phyloP scores from a whole-genome alignment of 495 filamentous ascomycete genomes.

The Penicillium pulvis region DNA sequence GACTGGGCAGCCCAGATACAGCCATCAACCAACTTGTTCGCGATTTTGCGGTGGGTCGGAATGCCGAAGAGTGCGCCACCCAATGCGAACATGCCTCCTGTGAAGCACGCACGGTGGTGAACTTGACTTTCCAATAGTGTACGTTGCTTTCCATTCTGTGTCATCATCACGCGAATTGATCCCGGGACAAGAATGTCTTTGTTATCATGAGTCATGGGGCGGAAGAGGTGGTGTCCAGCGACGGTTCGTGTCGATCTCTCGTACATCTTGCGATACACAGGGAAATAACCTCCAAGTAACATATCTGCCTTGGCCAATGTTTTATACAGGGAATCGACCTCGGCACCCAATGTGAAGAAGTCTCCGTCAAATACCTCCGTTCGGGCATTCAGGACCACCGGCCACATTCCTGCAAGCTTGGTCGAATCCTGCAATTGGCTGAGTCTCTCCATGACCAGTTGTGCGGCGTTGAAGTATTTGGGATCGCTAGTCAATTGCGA shows the following conservation, averaged over 20 bases:
- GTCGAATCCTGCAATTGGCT: constrained; percentile 67
- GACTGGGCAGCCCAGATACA: constrained; percentile 76
- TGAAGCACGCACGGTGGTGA: constrained; percentile 75
- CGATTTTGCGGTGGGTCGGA: constrained; percentile 68
- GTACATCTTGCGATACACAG: constrained; percentile 48
- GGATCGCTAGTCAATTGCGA: constrained; percentile 80
- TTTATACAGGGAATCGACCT: constrained; percentile 39
- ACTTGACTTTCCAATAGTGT: constrained; percentile 35
- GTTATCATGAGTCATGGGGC: constrained; percentile 42
- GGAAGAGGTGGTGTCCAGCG: constrained; percentile 44
- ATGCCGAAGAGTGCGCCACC: constrained; percentile 70
- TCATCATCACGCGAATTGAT: constrained; percentile 22
- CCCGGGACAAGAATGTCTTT: constrained; percentile 45
- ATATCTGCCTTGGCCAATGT: constrained; percentile 35
- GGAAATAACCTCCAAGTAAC: constrained; percentile 33
- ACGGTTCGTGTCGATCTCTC: constrained; percentile 33
- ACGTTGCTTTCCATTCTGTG: constrained; percentile 17
- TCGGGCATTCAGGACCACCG: constrained; percentile 28
- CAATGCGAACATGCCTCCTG: constrained; percentile 84
- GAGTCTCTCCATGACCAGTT: constrained; percentile 75
- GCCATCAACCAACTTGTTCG: constrained; percentile 72
- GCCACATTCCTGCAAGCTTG: constrained; percentile 42
- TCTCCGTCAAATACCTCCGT: constrained; percentile 18
- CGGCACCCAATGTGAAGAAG: constrained; percentile 30
- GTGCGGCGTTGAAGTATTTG: constrained; percentile 86